A percentile compares a stretch with the other conserved stretches of the same genome.
These are phyloP conservation scores for Diaporthe eres DNA, from an alignment of 2,329 filamentous ascomycete genomes.

Conservation along the genomic window DNA sequence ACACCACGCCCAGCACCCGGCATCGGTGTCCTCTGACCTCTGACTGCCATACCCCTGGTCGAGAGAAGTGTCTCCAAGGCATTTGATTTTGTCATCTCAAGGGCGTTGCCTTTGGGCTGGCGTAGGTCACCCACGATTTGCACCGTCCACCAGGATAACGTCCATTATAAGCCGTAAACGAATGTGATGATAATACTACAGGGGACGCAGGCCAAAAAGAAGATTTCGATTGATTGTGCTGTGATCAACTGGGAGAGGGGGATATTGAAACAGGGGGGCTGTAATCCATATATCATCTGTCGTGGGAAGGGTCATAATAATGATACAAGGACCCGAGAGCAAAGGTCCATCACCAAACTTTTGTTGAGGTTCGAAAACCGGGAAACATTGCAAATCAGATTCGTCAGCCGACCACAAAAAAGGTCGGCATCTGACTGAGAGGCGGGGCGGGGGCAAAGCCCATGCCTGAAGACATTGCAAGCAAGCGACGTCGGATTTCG, in stretches of 20 bases:
- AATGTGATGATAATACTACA: conserved; percentile 37
- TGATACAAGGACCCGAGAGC: conserved; percentile 37
- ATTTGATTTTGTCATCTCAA: background rate
- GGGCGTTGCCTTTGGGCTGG: background rate
- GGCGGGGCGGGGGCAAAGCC: conserved; percentile 23
- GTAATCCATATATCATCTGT: conserved; percentile 38
- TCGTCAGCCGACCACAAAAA: background rate
- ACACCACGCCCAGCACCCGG: background rate
- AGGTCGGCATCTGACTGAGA: conserved; percentile 12
- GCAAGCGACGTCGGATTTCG: conserved; percentile 31
- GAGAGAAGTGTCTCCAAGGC: background rate
- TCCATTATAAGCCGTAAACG: conserved; percentile 36
- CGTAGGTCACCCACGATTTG: background rate
- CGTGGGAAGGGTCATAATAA: conserved; percentile 28
- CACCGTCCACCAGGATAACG: background rate
- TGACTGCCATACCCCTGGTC: background rate
- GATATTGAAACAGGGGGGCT: conserved; percentile 32
- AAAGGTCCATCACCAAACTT: conserved; percentile 36
- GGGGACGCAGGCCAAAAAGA: conserved; percentile 30
- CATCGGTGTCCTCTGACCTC: background rate
- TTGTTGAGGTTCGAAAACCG: conserved; percentile 27
- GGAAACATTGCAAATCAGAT: background rate
- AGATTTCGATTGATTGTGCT: conserved; percentile 12
- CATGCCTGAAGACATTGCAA: conserved; percentile 25
- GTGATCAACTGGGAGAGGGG: conserved; percentile 20